Percentiles rank a stretch among this genome's conserved stretches.
These are phyloP conservation scores for Periconia sp. DNA, from an alignment of 2,329 filamentous ascomycete species.

Conservation along the genomic window DNA sequence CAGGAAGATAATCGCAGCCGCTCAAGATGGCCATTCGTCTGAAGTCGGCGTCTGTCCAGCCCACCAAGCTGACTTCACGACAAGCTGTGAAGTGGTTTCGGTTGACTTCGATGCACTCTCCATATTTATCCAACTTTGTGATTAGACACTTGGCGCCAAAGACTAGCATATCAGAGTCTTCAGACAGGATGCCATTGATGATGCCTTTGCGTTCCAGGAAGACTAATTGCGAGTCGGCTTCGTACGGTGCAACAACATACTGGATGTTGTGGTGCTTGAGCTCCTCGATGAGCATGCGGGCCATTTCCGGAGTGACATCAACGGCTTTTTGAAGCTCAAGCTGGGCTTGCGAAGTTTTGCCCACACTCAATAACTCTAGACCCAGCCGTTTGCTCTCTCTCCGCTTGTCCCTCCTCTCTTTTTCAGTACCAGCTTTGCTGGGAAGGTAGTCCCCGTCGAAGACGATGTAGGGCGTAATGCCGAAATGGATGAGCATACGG, in stretches of 20 bases:
- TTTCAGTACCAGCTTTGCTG: conserved; percentile 89
- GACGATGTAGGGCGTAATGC: conserved; percentile 90
- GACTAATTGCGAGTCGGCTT: conserved; percentile 95
- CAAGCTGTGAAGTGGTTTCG: conserved; percentile 87
- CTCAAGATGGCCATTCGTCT: conserved; percentile 95
- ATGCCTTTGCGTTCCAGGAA: conserved; percentile 88
- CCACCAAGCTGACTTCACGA: conserved; percentile 84
- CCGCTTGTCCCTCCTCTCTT: conserved; percentile 74
- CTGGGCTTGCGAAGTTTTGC: conserved; percentile 80
- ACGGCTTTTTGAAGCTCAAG: conserved; percentile 92
- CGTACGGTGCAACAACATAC: conserved; percentile 95
- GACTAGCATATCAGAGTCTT: conserved; percentile 94
- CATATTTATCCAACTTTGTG: conserved; percentile 93
- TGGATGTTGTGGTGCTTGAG: conserved; percentile 79
- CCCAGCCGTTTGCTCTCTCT: conserved; percentile 78
- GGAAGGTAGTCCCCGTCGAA: conserved; percentile 96
- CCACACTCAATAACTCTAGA: conserved; percentile 79
- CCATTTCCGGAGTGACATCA: conserved; percentile 96
- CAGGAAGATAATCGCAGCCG: conserved; percentile 92
- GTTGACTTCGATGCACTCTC: conserved; percentile 90
- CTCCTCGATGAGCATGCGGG: conserved; percentile 86
- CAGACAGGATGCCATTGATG: conserved; percentile 87
- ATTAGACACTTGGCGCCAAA: conserved; percentile 90
- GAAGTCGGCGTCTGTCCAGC: conserved; percentile 92
- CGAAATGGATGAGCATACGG: conserved; percentile 91